These are phyloP conservation scores for Teunomyces funiuensis DNA, from an alignment of 805 yeast genomes.

Conservation along the genomic window DNA sequence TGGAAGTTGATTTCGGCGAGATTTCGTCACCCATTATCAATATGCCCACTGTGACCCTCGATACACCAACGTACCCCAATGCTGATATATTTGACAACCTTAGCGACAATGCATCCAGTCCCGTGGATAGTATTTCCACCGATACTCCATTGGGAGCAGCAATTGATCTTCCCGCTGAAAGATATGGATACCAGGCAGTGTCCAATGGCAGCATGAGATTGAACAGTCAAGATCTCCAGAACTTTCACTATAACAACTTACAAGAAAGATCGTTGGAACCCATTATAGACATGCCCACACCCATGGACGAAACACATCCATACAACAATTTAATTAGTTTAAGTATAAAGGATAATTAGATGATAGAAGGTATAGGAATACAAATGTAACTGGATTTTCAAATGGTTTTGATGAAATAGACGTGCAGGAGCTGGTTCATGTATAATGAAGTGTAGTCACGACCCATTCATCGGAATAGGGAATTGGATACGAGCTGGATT, in stretches of 20 bases:
- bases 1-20: constrained; percentile 16
- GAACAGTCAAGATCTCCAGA: background rate
- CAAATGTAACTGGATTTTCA: background rate
- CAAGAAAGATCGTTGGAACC: constrained; percentile 17
- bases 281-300: constrained; percentile 27
- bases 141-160: constrained; percentile 11
- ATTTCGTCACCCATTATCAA: constrained; percentile 9
- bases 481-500: no score
- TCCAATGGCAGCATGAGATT: constrained; percentile 1
- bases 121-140: constrained; percentile 8
- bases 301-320: constrained; percentile 21
- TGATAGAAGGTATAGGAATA: background rate
- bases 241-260: background rate
- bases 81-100: constrained; percentile 5
- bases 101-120: constrained; percentile 9
- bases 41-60: constrained; percentile 3
- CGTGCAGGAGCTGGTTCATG: background rate
- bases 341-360: constrained; percentile 5
- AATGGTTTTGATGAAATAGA: background rate
- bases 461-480: no score
- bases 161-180: constrained; percentile 7
- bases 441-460: no score
- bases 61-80: background rate
- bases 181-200: constrained; percentile 1
- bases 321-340: constrained; percentile 12